Evolutionary conservation across 805 yeast genomes (phyloP), one percentile per base, ranked within the genome.

Genomic region (Candida maris): DNA sequence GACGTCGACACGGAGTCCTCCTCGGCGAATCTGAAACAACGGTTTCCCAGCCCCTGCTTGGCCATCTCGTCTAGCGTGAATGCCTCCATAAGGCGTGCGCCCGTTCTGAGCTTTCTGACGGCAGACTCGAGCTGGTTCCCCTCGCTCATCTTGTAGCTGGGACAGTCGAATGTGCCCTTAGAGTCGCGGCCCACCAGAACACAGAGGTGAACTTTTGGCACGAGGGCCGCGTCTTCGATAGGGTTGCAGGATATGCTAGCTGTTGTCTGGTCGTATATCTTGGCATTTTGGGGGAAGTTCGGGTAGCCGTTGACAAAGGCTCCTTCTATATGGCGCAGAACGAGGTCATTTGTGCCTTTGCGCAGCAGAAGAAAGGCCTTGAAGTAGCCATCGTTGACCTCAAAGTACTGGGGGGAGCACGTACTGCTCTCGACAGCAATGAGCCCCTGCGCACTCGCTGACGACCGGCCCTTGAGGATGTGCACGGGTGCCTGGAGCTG

Each of bases 41-140:
- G 66, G 41, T 80, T 75, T 15, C 95, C 93, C 54, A 86, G 75
- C 0, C 93, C 88, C 28, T 75, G 71, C 27, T 80, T 63, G 39
- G 77, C 61, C 94, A 89, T 85, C 52, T 87, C 95, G 48, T 89
- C 96, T 52, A 79, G 83, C 1, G 96, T 88, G 59, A 74, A 88
- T 1, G 96, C 94, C 51, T 85, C 89, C 94, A 86, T 85, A 61
- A 89, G 62, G 47, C 95, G 69, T 4, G 84, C 95, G 2, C 85
- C 96, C 43, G 85, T 75, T 47, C 91, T 75, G 44, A 89, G 58
- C 56, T 86, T 85, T 45, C 66, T 68, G 13, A 83, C 63, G 1
- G 95, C 96, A 5, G 78, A 54, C 10, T 79, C 80, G 19, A 88
- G 49, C 12, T 68, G 74, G 40, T 85, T 79, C 1, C 79, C 81